Conservation (phyloP, 129 eudicot species). For the Artemisia tridentata region DNA sequence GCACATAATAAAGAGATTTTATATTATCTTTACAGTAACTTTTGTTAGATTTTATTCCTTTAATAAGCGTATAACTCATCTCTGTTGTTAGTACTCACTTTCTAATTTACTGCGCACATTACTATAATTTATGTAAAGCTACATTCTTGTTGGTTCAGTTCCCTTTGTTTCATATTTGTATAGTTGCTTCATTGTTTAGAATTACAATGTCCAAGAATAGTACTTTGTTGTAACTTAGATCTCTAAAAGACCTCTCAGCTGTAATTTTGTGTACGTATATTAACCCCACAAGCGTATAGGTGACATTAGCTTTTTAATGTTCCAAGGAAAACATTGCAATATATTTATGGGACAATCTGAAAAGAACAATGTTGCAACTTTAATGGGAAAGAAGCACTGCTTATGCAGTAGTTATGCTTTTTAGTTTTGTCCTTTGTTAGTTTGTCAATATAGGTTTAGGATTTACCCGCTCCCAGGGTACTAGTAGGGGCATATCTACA, state of each 20-base stretch:
- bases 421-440: too few species aligned
- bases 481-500: too few species aligned
- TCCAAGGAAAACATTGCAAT: neutral
- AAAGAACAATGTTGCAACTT: neutral
- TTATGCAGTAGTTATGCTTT: too few species aligned
- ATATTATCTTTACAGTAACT: neutral
- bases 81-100: constrained; percentile 8
- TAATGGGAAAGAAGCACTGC: too few species aligned
- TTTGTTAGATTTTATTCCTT: too few species aligned
- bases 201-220: neutral
- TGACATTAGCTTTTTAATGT: neutral
- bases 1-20: constrained; percentile 7
- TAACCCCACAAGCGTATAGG: constrained; percentile 7
- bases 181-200: neutral
- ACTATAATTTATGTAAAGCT: constrained; percentile 13
- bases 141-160: neutral
- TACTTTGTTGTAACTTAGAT: neutral
- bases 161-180: neutral
- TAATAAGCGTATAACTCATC: too few species aligned
- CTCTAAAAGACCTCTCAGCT: constrained; percentile 8
- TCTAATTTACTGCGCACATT: constrained; percentile 8
- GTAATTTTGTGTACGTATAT: constrained; percentile 3
- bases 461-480: too few species aligned
- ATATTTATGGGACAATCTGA: constrained; percentile 1
- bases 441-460: too few species aligned